phyloP scores from a whole-genome alignment of 441 rosid species.

The Populus hybrid region DNA sequence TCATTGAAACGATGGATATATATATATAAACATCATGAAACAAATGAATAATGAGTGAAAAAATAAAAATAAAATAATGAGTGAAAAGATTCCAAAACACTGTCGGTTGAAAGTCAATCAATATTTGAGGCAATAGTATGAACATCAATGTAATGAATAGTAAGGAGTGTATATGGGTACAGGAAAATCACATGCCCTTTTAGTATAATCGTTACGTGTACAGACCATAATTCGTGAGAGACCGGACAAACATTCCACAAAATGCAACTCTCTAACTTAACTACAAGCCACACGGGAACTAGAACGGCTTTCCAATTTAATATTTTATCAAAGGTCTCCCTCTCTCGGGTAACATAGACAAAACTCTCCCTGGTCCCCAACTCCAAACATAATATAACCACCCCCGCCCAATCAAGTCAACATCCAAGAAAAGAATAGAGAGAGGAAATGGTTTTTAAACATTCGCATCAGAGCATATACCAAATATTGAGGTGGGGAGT shows the following conservation, averaged over 20 bases:
- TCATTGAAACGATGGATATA: too few species aligned
- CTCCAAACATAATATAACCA: background rate
- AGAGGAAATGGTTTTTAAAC: background rate
- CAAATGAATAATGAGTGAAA: too few species aligned
- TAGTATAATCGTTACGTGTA: too few species aligned
- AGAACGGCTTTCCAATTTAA: background rate
- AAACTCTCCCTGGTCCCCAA: background rate
- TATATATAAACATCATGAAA: too few species aligned
- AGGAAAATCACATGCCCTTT: too few species aligned
- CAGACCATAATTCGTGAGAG: background rate
- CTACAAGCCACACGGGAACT: background rate
- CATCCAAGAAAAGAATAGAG: slow-evolving; percentile 2
- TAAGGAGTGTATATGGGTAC: too few species aligned
- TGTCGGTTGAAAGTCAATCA: too few species aligned
- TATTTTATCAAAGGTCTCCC: background rate
- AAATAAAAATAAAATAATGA: too few species aligned
- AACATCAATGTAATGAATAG: too few species aligned
- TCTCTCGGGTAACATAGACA: background rate
- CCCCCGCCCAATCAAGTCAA: background rate
- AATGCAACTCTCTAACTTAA: background rate
- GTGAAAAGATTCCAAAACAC: too few species aligned
- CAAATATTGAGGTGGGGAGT: background rate
- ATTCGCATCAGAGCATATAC: background rate
- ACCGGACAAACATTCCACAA: background rate
- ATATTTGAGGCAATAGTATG: too few species aligned